phyloP scores from a whole-genome alignment of 352 stramenopile species.

The Pythium apleroticum region DNA sequence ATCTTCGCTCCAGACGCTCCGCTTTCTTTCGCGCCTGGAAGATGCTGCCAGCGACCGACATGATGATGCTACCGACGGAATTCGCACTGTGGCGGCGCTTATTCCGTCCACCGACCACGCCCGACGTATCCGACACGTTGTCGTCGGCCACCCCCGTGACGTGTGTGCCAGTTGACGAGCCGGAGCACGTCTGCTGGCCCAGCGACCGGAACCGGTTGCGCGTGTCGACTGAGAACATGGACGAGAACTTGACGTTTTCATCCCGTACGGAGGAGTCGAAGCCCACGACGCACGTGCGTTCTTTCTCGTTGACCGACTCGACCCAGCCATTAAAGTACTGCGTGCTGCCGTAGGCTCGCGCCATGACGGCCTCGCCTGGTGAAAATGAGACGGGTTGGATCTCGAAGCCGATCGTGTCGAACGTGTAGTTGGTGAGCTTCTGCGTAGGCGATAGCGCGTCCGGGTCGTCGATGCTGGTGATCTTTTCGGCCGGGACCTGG shows the following conservation, averaged over 20 bases:
- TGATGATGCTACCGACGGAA: constrained; percentile 62
- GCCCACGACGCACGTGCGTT: constrained; percentile 56
- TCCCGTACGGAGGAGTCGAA: constrained; percentile 76
- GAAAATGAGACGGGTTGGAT: constrained; percentile 49
- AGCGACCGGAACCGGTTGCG: constrained; percentile 43
- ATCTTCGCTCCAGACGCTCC: constrained; percentile 35
- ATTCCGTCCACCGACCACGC: neutral
- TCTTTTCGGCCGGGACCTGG: constrained; percentile 48
- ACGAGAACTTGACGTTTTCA: constrained; percentile 55
- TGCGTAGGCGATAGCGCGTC: constrained; percentile 57
- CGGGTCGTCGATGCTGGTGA: constrained; percentile 50
- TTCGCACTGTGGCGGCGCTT: constrained; percentile 44
- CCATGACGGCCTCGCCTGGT: constrained; percentile 62
- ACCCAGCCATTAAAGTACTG: constrained; percentile 64
- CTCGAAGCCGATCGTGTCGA: constrained; percentile 78
- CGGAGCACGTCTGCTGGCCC: constrained; percentile 33
- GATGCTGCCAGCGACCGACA: constrained; percentile 49
- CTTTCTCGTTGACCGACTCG: constrained; percentile 53
- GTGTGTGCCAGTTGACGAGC: constrained; percentile 38
- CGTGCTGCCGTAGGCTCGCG: constrained; percentile 49
- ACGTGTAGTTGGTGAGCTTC: constrained; percentile 74
- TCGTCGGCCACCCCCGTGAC: constrained; percentile 20
- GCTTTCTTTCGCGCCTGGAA: constrained; percentile 42
- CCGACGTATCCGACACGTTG: constrained; percentile 22
- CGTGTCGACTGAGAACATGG: constrained; percentile 66